Conservation (phyloP, 2,329 filamentous ascomycete species). For the Anthostomella pinea region DNA sequence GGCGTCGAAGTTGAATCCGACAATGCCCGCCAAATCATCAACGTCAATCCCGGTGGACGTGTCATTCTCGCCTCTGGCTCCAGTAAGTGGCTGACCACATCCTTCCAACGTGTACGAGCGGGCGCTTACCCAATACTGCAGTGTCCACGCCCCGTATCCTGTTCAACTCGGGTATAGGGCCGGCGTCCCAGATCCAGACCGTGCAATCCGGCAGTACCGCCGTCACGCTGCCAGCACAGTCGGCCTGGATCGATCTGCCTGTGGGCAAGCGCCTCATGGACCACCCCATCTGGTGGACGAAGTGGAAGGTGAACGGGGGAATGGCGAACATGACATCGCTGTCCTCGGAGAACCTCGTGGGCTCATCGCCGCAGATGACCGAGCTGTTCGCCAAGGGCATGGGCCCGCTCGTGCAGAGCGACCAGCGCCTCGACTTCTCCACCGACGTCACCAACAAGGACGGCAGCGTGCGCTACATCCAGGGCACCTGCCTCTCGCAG, state of each 20-base stretch:
- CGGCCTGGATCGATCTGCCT: slow-evolving; percentile 36
- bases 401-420: slow-evolving; percentile 49
- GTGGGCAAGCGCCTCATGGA: slow-evolving; percentile 39
- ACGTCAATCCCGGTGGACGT: slow-evolving; percentile 49
- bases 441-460: slow-evolving; percentile 35
- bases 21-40: slow-evolving; percentile 49
- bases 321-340: slow-evolving; percentile 42
- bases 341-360: slow-evolving; percentile 47
- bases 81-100: no score
- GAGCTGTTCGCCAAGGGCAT: slow-evolving; percentile 36
- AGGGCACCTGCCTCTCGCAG: slow-evolving; percentile 13
- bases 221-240: slow-evolving; percentile 31
- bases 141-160: slow-evolving; percentile 56
- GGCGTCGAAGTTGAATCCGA: slow-evolving; percentile 52
- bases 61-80: slow-evolving; percentile 54
- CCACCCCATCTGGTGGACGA: slow-evolving; percentile 12
- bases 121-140: slow-evolving; percentile 39
- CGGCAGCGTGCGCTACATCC: slow-evolving; percentile 15
- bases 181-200: slow-evolving; percentile 36
- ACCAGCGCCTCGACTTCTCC: slow-evolving; percentile 49
- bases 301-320: slow-evolving; percentile 10
- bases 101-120: no score
- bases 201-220: slow-evolving; percentile 33
- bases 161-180: slow-evolving; percentile 55
- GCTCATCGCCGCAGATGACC: slow-evolving; percentile 19